These are phyloP conservation scores for Bipolaris zeicola DNA, from an alignment of 2,329 filamentous ascomycete species.

Conservation along the genomic window DNA sequence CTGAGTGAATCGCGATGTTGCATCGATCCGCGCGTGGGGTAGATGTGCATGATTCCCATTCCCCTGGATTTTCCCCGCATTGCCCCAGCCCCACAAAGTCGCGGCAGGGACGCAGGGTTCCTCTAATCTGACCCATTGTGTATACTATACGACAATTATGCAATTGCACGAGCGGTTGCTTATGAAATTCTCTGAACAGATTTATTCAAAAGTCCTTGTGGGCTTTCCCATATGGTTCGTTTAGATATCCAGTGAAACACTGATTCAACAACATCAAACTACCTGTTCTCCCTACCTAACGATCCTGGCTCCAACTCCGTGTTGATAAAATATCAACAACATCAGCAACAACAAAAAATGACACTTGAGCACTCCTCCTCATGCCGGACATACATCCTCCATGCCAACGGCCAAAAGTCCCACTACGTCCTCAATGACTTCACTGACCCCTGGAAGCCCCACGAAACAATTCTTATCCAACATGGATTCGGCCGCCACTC, in stretches of 20 bases:
- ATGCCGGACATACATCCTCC: slow-evolving; percentile 36
- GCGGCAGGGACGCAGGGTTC: not conserved
- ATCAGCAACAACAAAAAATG: slow-evolving; percentile 15
- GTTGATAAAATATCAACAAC: not conserved
- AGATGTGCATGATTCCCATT: not conserved
- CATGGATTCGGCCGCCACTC: slow-evolving; percentile 46
- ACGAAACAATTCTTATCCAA: slow-evolving; percentile 46
- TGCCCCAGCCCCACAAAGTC: slow-evolving; percentile 15
- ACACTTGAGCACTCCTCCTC: slow-evolving; percentile 25
- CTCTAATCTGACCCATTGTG: not conserved
- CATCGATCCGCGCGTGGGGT: not conserved
- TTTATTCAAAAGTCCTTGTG: too few species aligned
- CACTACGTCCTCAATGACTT: slow-evolving; percentile 39
- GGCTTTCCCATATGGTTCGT: too few species aligned
- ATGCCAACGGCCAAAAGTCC: slow-evolving; percentile 39
- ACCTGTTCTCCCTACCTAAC: too few species aligned
- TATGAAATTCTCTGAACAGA: too few species aligned
- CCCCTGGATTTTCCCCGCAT: slow-evolving; percentile 10
- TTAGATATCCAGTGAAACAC: too few species aligned
- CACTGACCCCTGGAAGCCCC: slow-evolving; percentile 40
- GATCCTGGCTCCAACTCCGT: too few species aligned
- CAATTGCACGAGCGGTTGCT: not conserved
- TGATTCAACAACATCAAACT: too few species aligned
- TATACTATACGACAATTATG: too few species aligned
- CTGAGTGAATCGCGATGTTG: not conserved